phyloP scores from a whole-genome alignment of 2,329 filamentous ascomycete species.

The Didymellaceae sp. region DNA sequence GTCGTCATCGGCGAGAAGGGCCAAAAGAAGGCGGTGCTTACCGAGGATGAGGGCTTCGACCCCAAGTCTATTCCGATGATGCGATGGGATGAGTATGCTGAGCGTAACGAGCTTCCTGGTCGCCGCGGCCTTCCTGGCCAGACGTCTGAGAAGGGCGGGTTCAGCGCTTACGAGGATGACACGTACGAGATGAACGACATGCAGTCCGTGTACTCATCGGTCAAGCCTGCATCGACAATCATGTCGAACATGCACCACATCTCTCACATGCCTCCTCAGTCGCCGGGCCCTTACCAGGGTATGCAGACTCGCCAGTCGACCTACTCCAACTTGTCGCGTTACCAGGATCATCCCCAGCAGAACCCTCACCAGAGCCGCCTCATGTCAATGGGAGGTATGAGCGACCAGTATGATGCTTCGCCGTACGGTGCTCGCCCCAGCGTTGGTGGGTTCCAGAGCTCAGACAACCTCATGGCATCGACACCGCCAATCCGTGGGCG shows the following conservation, averaged over 20 bases:
- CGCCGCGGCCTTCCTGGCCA: slow-evolving; percentile 72
- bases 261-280: slow-evolving; percentile 79
- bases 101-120: slow-evolving; percentile 85
- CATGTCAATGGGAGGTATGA: slow-evolving; percentile 66
- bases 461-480: slow-evolving; percentile 49
- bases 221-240: slow-evolving; percentile 83
- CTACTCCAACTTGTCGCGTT: slow-evolving; percentile 68
- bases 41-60: slow-evolving; percentile 83
- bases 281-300: slow-evolving; percentile 73
- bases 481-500: slow-evolving; percentile 50
- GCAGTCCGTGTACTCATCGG: slow-evolving; percentile 93
- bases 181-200: slow-evolving; percentile 98
- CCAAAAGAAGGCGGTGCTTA: slow-evolving; percentile 85
- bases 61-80: slow-evolving; percentile 92
- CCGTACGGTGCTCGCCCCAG: slow-evolving; percentile 49
- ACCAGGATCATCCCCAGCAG: slow-evolving; percentile 67
- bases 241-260: slow-evolving; percentile 78
- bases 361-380: slow-evolving; percentile 62
- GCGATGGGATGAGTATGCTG: slow-evolving; percentile 95
- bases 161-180: slow-evolving; percentile 72
- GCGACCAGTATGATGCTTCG: slow-evolving; percentile 48
- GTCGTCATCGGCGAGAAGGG: slow-evolving; percentile 95
- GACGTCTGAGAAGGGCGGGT: slow-evolving; percentile 63
- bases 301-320: slow-evolving; percentile 73
- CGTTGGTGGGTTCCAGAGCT: slow-evolving; percentile 53